A percentile compares a stretch with the other conserved stretches of the same genome.
Evolutionary conservation across 106 monocot species (phyloP).

Genomic region (Dendrobium huoshanense): DNA sequence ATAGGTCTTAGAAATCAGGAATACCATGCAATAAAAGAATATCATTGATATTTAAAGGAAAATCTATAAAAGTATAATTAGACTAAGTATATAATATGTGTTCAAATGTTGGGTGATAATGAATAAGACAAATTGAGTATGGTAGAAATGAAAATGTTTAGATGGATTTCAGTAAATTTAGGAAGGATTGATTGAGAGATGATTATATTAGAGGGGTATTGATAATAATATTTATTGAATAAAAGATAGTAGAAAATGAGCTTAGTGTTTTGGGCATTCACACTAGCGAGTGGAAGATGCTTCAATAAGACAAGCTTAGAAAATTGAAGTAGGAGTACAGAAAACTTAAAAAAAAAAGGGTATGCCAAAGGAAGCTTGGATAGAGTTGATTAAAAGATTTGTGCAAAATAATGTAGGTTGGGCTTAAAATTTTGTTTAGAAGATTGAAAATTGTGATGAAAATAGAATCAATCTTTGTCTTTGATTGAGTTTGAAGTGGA

Average conservation of each 20-base stretch:
- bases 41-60: neutral
- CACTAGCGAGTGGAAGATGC: neutral
- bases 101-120: neutral
- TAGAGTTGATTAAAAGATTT: neutral
- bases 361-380: neutral
- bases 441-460: too few species aligned
- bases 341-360: neutral
- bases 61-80: neutral
- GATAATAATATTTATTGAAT: neutral
- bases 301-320: neutral
- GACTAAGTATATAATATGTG: neutral
- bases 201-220: neutral
- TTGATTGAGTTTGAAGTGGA: neutral
- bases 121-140: neutral
- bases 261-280: neutral
- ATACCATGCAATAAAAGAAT: neutral
- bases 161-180: neutral
- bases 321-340: neutral
- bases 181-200: neutral
- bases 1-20: neutral
- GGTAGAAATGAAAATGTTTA: neutral
- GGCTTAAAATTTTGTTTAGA: too few species aligned
- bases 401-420: neutral
- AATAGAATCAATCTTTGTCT: neutral
- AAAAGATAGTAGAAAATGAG: neutral